Percentiles rank a stretch among this genome's conserved stretches.
Conservation (phyloP, 1,284 basidiomycete species). For the Ceratobasidium theobromae region DNA sequence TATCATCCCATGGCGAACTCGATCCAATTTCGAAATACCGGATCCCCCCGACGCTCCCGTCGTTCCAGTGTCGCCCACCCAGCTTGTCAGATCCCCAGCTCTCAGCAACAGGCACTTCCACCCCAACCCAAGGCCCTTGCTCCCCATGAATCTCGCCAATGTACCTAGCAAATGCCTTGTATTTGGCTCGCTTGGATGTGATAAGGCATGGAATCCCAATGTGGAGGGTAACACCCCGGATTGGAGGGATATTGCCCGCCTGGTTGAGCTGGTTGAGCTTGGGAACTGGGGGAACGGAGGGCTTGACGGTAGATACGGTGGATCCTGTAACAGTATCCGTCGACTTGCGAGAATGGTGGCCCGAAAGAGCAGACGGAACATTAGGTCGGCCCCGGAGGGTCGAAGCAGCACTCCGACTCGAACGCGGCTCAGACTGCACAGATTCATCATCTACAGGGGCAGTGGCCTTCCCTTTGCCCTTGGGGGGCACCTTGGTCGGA, state of each 20-base stretch:
- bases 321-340: constrained; percentile 47
- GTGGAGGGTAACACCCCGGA: constrained; percentile 71
- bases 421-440: constrained; percentile 16
- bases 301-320: constrained; percentile 24
- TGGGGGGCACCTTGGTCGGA: background rate
- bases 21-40: constrained; percentile 75
- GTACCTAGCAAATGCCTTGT: constrained; percentile 84
- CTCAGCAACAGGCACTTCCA: constrained; percentile 77
- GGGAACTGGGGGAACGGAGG: constrained; percentile 30
- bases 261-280: background rate
- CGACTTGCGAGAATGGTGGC: constrained; percentile 37
- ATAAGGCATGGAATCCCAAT: constrained; percentile 93
- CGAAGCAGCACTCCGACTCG: constrained; percentile 10
- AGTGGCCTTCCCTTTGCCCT: constrained; percentile 22
- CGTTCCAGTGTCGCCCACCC: constrained; percentile 71
- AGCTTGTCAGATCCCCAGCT: constrained; percentile 56
- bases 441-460: constrained; percentile 13
- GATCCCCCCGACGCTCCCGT: constrained; percentile 76
- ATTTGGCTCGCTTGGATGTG: constrained; percentile 74
- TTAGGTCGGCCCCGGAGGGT: constrained; percentile 1
- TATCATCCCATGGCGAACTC: constrained; percentile 62
- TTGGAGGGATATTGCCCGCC: constrained; percentile 36
- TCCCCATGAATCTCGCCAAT: constrained; percentile 83
- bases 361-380: background rate
- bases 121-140: constrained; percentile 84